Evolutionary conservation across 208 protist genomes (phyloP).

Genomic region (Trypanosoma scelopori): DNA sequence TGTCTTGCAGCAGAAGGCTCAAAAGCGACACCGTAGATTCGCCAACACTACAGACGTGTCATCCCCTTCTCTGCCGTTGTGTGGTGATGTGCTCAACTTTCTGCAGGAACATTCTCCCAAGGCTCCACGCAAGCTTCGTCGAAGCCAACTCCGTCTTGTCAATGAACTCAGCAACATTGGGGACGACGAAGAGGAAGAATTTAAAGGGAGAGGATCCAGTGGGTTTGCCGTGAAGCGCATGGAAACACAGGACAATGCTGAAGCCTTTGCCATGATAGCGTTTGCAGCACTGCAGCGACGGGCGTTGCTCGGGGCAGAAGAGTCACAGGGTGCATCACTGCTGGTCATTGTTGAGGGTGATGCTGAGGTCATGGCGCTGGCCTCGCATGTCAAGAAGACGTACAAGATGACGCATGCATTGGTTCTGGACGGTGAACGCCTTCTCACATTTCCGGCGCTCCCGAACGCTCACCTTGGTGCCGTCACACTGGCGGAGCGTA

Average conservation of each 20-base stretch:
- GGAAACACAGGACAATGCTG: conserved; percentile 21
- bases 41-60: neutral
- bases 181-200: neutral
- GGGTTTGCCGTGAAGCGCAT: conserved; percentile 37
- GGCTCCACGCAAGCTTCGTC: conserved; percentile 22
- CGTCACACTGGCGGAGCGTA: conserved; percentile 11
- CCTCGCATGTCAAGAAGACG: conserved; percentile 22
- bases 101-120: conserved; percentile 16
- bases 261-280: conserved; percentile 27
- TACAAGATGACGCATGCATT: conserved; percentile 35
- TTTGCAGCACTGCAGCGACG: conserved; percentile 38
- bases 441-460: conserved; percentile 28
- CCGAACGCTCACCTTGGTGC: conserved; percentile 6
- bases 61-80: conserved; percentile 6
- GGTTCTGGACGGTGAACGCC: conserved; percentile 25
- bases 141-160: conserved; percentile 25
- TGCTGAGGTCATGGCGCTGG: conserved; percentile 23
- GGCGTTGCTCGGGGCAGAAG: neutral
- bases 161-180: conserved; percentile 19
- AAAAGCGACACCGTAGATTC: neutral
- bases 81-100: conserved; percentile 22
- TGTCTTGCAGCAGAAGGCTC: conserved; percentile 35
- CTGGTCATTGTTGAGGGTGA: conserved; percentile 50
- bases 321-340: conserved; percentile 19
- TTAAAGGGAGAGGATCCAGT: neutral